phyloP scores from a whole-genome alignment of 345 rosid genomes.

The Eucalyptus regnans region DNA sequence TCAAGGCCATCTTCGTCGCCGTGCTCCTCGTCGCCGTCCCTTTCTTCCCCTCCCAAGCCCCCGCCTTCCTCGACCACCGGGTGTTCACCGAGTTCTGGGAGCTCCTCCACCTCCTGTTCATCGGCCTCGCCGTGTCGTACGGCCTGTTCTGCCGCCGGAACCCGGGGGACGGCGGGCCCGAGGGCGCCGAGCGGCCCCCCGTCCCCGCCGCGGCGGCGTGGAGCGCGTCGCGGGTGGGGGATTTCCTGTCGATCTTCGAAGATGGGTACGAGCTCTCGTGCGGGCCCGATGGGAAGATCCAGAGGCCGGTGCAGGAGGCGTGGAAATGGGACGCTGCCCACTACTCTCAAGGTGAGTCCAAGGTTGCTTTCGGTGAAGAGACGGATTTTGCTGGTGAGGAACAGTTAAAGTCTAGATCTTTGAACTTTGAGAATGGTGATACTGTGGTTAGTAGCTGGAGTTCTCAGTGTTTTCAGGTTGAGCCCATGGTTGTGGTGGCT shows the following conservation, averaged over 20 bases:
- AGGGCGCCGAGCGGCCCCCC: constrained; percentile 2
- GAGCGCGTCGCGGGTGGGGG: constrained; percentile 21
- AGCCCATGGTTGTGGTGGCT: constrained; percentile 47
- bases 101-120: constrained; percentile 47
- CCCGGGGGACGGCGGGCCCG: neutral
- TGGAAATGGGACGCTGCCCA: neutral
- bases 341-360: neutral
- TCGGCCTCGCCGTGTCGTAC: constrained; percentile 80
- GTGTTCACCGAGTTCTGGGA: constrained; percentile 63
- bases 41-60: constrained; percentile 70
- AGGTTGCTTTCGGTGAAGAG: neutral
- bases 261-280: constrained; percentile 18
- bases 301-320: neutral
- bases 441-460: constrained; percentile 40
- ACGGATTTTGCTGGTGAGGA: neutral
- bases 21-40: constrained; percentile 60
- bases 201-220: neutral
- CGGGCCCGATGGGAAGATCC: constrained; percentile 8
- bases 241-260: constrained; percentile 50
- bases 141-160: constrained; percentile 72
- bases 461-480: constrained; percentile 43
- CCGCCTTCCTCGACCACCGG: constrained; percentile 44
- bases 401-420: neutral
- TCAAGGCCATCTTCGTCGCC: constrained; percentile 39
- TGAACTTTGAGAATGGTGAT: neutral